Conservation (phyloP, 345 rosid species). For the Chamaenerion angustifolium region DNA sequence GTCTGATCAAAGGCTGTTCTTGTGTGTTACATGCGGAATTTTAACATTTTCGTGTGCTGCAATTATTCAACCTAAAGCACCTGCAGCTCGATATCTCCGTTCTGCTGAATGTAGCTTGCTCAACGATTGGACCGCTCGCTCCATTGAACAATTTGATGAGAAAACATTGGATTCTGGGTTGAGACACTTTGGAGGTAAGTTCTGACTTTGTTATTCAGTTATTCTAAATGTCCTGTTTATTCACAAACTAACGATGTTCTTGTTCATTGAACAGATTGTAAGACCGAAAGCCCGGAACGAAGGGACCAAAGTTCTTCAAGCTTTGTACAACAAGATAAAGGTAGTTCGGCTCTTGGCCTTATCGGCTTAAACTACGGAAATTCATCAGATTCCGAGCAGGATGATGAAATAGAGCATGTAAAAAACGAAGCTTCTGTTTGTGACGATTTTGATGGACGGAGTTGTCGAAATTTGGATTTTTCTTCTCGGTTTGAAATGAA, state of each 20-base stretch:
- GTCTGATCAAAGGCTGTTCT: constrained; percentile 81
- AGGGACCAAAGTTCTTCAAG: constrained; percentile 19
- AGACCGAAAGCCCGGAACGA: constrained; percentile 17
- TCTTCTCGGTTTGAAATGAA: constrained; percentile 19
- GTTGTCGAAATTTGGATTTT: constrained; percentile 17
- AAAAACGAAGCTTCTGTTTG: constrained; percentile 20
- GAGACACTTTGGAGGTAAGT: constrained; percentile 17
- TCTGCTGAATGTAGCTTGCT: constrained; percentile 90
- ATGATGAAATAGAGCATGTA: constrained; percentile 9
- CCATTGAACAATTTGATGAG: constrained; percentile 18
- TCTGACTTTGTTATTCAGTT: background rate
- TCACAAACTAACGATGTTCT: constrained; percentile 24
- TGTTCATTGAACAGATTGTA: constrained; percentile 27
- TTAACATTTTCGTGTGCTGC: constrained; percentile 82
- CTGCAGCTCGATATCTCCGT: constrained; percentile 70
- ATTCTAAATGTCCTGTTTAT: background rate
- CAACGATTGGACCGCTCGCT: constrained; percentile 63
- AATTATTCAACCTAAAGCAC: constrained; percentile 68
- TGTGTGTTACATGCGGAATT: constrained; percentile 88
- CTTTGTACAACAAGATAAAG: constrained; percentile 12
- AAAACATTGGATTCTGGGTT: constrained; percentile 17
- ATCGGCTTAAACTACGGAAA: constrained; percentile 75
- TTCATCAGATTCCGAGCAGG: constrained; percentile 90
- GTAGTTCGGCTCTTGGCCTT: constrained; percentile 59
- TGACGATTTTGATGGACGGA: constrained; percentile 11